Evolutionary conservation across 345 rosid genomes (phyloP), one percentile per base, ranked within the genome.

Genomic region (Brassica carinata): DNA sequence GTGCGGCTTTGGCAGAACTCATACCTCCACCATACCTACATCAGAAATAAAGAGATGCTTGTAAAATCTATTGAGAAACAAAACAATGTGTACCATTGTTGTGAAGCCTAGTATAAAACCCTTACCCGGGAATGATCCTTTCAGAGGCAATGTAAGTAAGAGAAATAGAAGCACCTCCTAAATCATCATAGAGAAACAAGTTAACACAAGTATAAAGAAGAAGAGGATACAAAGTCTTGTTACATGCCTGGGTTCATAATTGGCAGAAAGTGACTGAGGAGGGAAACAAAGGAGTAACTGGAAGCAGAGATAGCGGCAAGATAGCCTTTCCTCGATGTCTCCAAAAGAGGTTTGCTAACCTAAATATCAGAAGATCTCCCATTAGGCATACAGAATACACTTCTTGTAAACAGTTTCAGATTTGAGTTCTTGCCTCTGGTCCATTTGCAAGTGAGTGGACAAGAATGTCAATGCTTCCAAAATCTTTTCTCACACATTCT

Each of bases 1-100:
- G 82, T 23, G 99, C 97, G 17, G 99, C 91, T 87, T 96, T 96
- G 15, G 99, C 98, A 64, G 99, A 94, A 83, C 97, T 96, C 98
- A 96, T 92, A 59, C 99, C 98, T 73, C 99, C 98, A 82, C 99
- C 99, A 6, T 96, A 96, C 76, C 99, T 96, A 85, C 74, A 8
- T 64, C 38, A 81, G 2, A 18, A 74, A 33, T 27, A 58, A 43
- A 29, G 36, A 77, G 57, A 66, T 57, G 43, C 4, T 69, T 69
- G 66, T 27, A 57, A 74, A 23, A 23, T 4, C 14, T n/a, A 29
- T 15, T 67, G 53, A 73, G 67, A 33, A 72, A 79, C 8, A 13
- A 27, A 69, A 51, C 58, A 23, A 1, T 2, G 19, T 31, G 29
- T 29, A 19, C 26, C 26, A 23, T 23, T 23, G 26, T 13, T 0